phyloP scores from a whole-genome alignment of 805 yeast genomes.

The Candida arabinofermentans region DNA sequence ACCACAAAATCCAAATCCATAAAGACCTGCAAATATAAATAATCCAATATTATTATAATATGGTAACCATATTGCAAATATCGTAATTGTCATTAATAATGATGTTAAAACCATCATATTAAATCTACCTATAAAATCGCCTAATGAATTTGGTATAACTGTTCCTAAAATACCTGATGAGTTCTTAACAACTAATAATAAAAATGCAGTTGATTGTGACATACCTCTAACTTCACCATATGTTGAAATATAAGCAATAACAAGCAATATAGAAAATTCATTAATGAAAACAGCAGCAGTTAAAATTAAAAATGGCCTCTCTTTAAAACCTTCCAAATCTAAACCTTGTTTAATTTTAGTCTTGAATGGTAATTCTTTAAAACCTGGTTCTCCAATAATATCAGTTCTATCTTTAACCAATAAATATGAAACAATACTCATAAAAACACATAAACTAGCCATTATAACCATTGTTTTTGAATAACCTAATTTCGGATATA shows the following conservation, averaged over 20 bases:
- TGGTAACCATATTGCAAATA: constrained; percentile 62
- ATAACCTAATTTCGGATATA: constrained; percentile 47
- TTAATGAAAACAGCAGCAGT: constrained; percentile 36
- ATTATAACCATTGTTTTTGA: constrained; percentile 57
- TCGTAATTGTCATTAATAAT: constrained; percentile 41
- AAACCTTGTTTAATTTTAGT: constrained; percentile 19
- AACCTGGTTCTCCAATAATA: constrained; percentile 19
- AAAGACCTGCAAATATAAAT: constrained; percentile 46
- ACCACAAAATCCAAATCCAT: constrained; percentile 56
- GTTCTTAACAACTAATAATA: constrained; percentile 44
- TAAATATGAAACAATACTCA: constrained; percentile 24
- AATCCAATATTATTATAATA: constrained; percentile 44
- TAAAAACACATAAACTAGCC: constrained; percentile 29
- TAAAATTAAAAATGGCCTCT: constrained; percentile 33
- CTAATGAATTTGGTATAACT: constrained; percentile 30
- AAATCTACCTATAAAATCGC: constrained; percentile 43
- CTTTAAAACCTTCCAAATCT: constrained; percentile 33
- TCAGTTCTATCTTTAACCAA: constrained; percentile 35
- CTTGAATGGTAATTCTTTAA: constrained; percentile 24
- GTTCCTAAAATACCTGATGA: constrained; percentile 40
- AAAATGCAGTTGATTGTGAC: constrained; percentile 38
- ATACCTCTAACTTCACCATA: constrained; percentile 48
- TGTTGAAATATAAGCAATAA: constrained; percentile 46
- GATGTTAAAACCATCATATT: constrained; percentile 48
- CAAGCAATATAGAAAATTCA: constrained; percentile 37